These are phyloP conservation scores for Elongisporangium anandrum DNA, from an alignment of 352 stramenopile genomes.

Conservation along the genomic window DNA sequence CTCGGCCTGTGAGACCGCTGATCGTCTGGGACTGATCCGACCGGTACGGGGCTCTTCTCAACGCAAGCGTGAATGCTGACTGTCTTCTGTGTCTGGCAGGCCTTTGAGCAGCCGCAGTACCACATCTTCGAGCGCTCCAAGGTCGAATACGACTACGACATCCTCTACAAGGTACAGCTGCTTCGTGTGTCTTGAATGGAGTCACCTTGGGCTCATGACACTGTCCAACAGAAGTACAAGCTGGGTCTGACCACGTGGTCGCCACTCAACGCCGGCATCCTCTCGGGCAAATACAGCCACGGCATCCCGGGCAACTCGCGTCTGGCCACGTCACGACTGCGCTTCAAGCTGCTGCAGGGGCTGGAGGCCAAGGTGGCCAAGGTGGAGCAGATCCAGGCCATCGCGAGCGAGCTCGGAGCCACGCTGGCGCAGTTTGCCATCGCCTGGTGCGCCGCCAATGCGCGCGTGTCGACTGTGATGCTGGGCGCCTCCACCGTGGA, in stretches of 20 bases:
- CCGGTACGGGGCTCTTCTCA: conserved; percentile 7
- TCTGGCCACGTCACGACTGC: conserved; percentile 17
- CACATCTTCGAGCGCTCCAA: conserved; percentile 39
- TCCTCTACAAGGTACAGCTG: conserved; percentile 22
- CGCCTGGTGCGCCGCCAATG: conserved; percentile 51
- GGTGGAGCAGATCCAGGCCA: conserved; percentile 17
- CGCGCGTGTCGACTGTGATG: conserved; percentile 44
- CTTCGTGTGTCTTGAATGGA: neutral
- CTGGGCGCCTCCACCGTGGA: conserved; percentile 16
- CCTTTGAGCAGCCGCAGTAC: conserved; percentile 39
- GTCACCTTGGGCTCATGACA: no score
- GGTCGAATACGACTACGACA: conserved; percentile 32
- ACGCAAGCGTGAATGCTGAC: no score
- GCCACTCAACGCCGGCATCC: conserved; percentile 20
- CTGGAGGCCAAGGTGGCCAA: conserved; percentile 20
- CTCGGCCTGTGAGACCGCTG: conserved; percentile 35
- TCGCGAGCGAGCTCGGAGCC: conserved; percentile 44
- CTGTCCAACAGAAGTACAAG: no score
- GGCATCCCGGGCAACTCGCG: conserved; percentile 18
- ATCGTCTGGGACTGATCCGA: conserved; percentile 36
- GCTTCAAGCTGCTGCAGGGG: no score
- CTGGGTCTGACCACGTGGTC: conserved; percentile 9
- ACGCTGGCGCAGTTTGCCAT: conserved; percentile 38
- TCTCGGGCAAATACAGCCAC: conserved; percentile 43
- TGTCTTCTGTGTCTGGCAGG: neutral